These are phyloP conservation scores for Candida chauliodis DNA, from an alignment of 805 yeast species.

Conservation along the genomic window DNA sequence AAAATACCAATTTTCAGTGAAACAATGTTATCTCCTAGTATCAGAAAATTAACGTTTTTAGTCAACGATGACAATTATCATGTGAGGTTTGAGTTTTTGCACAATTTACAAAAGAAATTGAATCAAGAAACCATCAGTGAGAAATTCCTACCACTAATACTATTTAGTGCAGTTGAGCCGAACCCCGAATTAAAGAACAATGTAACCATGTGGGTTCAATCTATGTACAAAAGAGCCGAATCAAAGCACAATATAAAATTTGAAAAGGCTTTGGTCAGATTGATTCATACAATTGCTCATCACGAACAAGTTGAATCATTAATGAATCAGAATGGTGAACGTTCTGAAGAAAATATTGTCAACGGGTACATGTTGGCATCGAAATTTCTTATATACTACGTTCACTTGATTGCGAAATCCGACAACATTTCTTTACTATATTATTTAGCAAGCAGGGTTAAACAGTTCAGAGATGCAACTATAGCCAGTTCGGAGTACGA, in stretches of 20 bases:
- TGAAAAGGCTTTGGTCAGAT: conserved; percentile 65
- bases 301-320: conserved; percentile 60
- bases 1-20: conserved; percentile 49
- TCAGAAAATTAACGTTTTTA: conserved; percentile 52
- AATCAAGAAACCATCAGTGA: conserved; percentile 55
- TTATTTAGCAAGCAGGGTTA: conserved; percentile 73
- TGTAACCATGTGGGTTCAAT: conserved; percentile 67
- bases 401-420: conserved; percentile 56
- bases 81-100: conserved; percentile 53
- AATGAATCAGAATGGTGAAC: conserved; percentile 20
- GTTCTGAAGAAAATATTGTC: conserved; percentile 13
- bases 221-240: conserved; percentile 44
- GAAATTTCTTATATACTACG: conserved; percentile 56
- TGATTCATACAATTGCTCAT: conserved; percentile 70
- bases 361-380: conserved; percentile 50
- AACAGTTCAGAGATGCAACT: conserved; percentile 66
- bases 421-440: conserved; percentile 71
- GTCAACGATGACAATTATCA: conserved; percentile 63
- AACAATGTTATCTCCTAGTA: conserved; percentile 48
- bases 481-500: conserved; percentile 35
- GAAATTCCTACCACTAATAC: conserved; percentile 62
- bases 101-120: conserved; percentile 48
- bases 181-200: conserved; percentile 44
- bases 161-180: conserved; percentile 78
- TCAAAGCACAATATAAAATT: conserved; percentile 42